Conservation (phyloP, 164 flowering plant genomes). For the Chimonanthus salicifolius region DNA sequence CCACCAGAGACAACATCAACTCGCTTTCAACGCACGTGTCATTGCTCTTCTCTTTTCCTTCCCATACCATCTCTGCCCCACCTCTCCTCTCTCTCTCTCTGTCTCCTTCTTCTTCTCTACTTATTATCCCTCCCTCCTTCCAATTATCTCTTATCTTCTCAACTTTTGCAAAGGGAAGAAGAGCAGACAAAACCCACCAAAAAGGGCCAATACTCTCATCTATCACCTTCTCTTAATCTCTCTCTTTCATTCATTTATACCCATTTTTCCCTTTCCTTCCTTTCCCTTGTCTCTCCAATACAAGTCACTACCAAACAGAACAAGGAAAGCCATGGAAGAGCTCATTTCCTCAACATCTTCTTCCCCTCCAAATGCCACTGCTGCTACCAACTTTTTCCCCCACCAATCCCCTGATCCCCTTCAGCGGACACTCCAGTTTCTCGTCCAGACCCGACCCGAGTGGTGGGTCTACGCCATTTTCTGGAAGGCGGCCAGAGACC, state of each 20-base stretch:
- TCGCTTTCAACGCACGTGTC: background rate
- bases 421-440: slow-evolving; percentile 47
- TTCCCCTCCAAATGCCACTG: slow-evolving; percentile 3
- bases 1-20: too few species aligned
- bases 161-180: too few species aligned
- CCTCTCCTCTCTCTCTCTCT: background rate
- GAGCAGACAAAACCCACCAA: too few species aligned
- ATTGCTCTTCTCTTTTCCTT: background rate
- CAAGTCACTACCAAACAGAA: too few species aligned
- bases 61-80: background rate
- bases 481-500: slow-evolving; percentile 47
- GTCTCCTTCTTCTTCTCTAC: background rate
- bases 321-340: slow-evolving; percentile 15
- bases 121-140: background rate
- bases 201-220: background rate
- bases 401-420: slow-evolving; percentile 18
- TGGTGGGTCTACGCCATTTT: slow-evolving; percentile 78
- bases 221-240: background rate
- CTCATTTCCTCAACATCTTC: slow-evolving; percentile 13
- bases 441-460: slow-evolving; percentile 39
- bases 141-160: background rate
- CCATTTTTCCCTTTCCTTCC: too few species aligned
- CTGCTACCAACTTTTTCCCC: slow-evolving; percentile 1
- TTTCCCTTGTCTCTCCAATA: too few species aligned
- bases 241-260: too few species aligned